phyloP scores from a whole-genome alignment of 371 early-diverging fungal genomes.

The Syncephalastrum monosporum region DNA sequence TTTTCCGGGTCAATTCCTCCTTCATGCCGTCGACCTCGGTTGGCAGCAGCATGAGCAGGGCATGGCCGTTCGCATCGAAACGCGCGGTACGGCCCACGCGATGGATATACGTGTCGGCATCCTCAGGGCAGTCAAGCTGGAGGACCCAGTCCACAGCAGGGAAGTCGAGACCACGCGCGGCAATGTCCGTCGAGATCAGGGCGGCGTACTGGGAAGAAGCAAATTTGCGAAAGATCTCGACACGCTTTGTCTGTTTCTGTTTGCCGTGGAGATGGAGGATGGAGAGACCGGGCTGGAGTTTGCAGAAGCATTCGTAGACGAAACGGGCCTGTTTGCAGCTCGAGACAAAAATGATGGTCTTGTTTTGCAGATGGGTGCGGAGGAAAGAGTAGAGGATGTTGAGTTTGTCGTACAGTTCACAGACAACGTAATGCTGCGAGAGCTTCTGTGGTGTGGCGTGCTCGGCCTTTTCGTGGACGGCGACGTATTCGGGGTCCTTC shows the following conservation, averaged over 20 bases:
- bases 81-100: slow-evolving; percentile 98
- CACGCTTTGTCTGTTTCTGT: slow-evolving; percentile 91
- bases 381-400: slow-evolving; percentile 93
- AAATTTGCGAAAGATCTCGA: slow-evolving; percentile 89
- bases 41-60: slow-evolving; percentile 84
- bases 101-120: slow-evolving; percentile 96
- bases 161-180: slow-evolving; percentile 98
- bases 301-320: slow-evolving; percentile 92
- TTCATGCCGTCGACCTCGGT: slow-evolving; percentile 86
- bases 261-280: slow-evolving; percentile 93
- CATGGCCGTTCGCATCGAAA: slow-evolving; percentile 85
- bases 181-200: slow-evolving; percentile 96
- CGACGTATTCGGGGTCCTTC: slow-evolving; percentile 90
- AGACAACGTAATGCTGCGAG: slow-evolving; percentile 82
- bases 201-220: slow-evolving; percentile 71
- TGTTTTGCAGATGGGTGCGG: slow-evolving; percentile 83
- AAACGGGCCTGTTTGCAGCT: slow-evolving; percentile 69
- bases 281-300: slow-evolving; percentile 91
- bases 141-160: slow-evolving; percentile 98
- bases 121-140: slow-evolving; percentile 97
- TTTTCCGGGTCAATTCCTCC: slow-evolving; percentile 64
- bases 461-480: slow-evolving; percentile 87
- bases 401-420: slow-evolving; percentile 81
- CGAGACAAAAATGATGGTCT: slow-evolving; percentile 52
- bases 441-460: slow-evolving; percentile 81